Base-by-base conservation (phyloP, 805 yeast species). In the Ogataea ramenticola region DNA sequence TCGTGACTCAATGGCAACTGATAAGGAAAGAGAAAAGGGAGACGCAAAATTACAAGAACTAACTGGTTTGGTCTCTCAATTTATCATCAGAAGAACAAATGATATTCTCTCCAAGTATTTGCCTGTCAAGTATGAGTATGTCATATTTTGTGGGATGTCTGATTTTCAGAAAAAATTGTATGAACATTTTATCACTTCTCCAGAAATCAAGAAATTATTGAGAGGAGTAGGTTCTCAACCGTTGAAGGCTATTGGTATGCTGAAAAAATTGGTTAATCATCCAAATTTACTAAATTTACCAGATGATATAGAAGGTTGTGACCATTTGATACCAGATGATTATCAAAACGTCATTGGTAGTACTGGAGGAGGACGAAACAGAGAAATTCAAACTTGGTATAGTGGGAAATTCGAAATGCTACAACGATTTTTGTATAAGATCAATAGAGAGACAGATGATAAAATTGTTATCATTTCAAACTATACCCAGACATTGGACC, bases 101-200 rank as follows among this genome's bases (percentile, higher is more conserved):
- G 99, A 93, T 62, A 86, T 93, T 54, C 69, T 93, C 44, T 83
- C 96, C 27, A 91, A 93, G 63, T 93, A 93, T 58, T 71, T 93
- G 47, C 99, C 99, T 0, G 87, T 95, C 49, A 93, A 93, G 62
- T 90, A 89, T 60, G 99, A 93, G 61, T 96, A 93, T 62, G 98
- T 93, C 20, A 85, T 93, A n/a, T 93, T 91, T 61, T 89, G 93
- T 48, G 82, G 81, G 36, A 66, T 93, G 44, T 75, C 91, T 1
- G 87, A 86, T 0, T 73, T 90, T 64, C 99, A 93, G 62, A 65
- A 69, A 41, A 63, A 70, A 1, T 62, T 93, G 1, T 93, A 93
- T 57, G 68, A 75, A 42, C 82, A 82, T 50, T 86, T 86, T 53
- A 74, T 89, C 42, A 77, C 85, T 12, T 82, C 95, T 6, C 88